Evolutionary conservation across 2,329 filamentous ascomycete species (phyloP), one percentile per base, ranked within the genome.

Genomic region (Fusarium siculi): DNA sequence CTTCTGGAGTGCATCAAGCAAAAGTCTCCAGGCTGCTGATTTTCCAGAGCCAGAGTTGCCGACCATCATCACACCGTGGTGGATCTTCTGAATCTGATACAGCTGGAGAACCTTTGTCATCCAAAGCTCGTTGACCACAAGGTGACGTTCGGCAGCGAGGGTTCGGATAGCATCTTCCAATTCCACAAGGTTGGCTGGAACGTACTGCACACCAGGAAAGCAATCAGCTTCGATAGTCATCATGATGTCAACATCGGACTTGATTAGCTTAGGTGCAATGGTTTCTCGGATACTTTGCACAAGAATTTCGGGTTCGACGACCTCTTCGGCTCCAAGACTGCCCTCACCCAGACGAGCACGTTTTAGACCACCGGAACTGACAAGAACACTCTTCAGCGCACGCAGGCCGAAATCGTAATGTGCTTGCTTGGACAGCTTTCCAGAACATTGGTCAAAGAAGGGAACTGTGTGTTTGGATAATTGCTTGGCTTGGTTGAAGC

Each of bases 1-100:
- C 77, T 93, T 91, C 78, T 98, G 96, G 66, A 99, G 85, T 21
- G 97, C 96, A 78, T 97, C 93, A 25, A 99, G 88, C 57, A 99
- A 87, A 46, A 97, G 91, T 79, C 93, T 95, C 96, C 97, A 99
- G 9, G 96, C 93, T 4, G 93, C 91, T 44, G 96, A 98, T 84
- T 99, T 99, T 80, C 97, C 97, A 50, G 96, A 93, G n/a, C 97
- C 96, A 36, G 97, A 98, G 79, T 94, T 95, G 72, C 96, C 96
- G 15, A 99, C 96, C 96, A 99, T 98, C 97, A 99, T 99, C 34
- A 99, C 96, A 92, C 96, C 96, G 77, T 99, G 96, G 79, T 99
- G 96, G 66, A 99, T 95, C 74, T 92, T 93, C 82, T 98, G 96
- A 72, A 99, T 99, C 82, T 99, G 96, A 81, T 97, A 98, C 5